Conservation (phyloP, 768 basidiomycete species). For the Trametes villosa region DNA sequence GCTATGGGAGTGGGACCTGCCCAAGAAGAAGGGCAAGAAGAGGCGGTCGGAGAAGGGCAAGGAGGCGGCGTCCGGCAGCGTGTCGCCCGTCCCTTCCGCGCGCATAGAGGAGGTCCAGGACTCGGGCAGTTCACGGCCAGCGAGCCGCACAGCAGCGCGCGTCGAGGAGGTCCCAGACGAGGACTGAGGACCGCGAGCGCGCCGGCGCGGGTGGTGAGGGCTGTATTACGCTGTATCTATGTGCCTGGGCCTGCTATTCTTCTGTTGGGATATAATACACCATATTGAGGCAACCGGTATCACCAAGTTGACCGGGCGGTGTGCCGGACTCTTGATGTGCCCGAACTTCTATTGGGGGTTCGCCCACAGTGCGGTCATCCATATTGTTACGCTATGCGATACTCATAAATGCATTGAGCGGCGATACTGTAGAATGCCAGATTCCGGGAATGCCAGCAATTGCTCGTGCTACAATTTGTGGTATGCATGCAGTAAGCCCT, state of each 20-base stretch:
- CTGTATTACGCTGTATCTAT: slow-evolving; percentile 27
- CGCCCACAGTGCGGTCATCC: too few species aligned
- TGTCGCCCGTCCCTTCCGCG: slow-evolving; percentile 15
- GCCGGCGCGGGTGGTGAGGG: background rate
- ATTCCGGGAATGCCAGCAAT: too few species aligned
- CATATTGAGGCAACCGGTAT: too few species aligned
- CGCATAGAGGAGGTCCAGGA: slow-evolving; percentile 29
- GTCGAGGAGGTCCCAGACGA: slow-evolving; percentile 40
- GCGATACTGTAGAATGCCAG: too few species aligned
- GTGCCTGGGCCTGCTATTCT: slow-evolving; percentile 17
- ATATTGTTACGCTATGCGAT: too few species aligned
- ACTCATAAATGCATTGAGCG: too few species aligned
- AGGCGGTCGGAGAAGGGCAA: slow-evolving; percentile 55
- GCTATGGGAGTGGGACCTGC: slow-evolving; percentile 94
- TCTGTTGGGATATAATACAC: slow-evolving; percentile 15
- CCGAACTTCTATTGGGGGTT: too few species aligned
- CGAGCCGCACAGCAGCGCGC: slow-evolving; percentile 33
- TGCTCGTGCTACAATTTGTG: too few species aligned
- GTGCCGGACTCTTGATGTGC: too few species aligned
- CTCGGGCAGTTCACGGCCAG: slow-evolving; percentile 38
- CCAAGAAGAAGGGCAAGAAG: slow-evolving; percentile 71
- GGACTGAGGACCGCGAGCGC: slow-evolving; percentile 21
- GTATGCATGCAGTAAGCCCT: too few species aligned
- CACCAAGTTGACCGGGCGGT: too few species aligned
- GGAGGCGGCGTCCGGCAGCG: slow-evolving; percentile 36